phyloP scores from a whole-genome alignment of 1,139 yeast genomes.

The Candida dubliniensis region DNA sequence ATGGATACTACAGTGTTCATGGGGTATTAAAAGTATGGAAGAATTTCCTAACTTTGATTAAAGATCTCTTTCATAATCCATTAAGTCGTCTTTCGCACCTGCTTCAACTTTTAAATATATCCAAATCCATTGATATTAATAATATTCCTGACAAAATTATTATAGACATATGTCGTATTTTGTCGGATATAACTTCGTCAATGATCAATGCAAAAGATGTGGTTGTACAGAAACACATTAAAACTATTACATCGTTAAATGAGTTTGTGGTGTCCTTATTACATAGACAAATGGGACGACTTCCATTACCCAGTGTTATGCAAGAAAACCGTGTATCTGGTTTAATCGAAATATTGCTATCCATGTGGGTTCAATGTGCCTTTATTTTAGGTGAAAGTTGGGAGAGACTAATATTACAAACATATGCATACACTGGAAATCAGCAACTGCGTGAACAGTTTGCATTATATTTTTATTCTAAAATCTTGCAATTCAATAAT shows the following conservation, averaged over 20 bases:
- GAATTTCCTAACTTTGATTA: constrained; percentile 5
- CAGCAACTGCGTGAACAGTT: constrained; percentile 38
- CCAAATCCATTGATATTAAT: constrained; percentile 1
- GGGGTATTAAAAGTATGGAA: constrained; percentile 22
- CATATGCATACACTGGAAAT: constrained; percentile 44
- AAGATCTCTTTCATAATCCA: not conserved
- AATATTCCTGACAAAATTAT: constrained; percentile 10
- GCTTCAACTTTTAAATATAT: constrained; percentile 7
- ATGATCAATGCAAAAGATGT: not conserved
- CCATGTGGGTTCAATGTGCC: constrained; percentile 30
- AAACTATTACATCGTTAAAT: constrained; percentile 6
- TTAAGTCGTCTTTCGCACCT: not conserved
- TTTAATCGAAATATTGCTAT: constrained; percentile 28
- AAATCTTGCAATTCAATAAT: constrained; percentile 25
- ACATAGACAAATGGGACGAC: constrained; percentile 36
- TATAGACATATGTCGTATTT: constrained; percentile 5
- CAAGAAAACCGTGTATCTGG: constrained; percentile 25
- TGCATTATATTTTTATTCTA: constrained; percentile 28
- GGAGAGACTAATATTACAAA: constrained; percentile 40
- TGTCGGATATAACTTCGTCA: not conserved
- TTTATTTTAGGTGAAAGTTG: constrained; percentile 29
- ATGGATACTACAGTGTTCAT: constrained; percentile 15
- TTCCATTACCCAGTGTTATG: constrained; percentile 29
- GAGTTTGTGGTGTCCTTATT: constrained; percentile 9
- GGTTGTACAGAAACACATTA: not conserved